Evolutionary conservation across 148 eudicot genomes (phyloP).

Genomic region (Vaccinium macrocarpon): DNA sequence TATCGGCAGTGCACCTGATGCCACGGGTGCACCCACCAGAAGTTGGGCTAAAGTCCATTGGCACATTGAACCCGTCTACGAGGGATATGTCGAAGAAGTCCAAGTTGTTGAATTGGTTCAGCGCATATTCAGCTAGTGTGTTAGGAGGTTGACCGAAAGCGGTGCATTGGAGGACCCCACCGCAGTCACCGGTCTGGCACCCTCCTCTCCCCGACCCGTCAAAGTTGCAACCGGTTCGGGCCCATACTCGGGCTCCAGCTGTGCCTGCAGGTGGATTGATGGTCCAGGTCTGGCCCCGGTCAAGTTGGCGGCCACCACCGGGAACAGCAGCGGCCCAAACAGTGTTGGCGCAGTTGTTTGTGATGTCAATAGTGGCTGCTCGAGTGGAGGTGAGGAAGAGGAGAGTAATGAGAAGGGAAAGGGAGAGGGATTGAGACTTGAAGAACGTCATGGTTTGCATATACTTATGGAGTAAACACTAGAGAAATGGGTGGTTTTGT

Average conservation of each 20-base stretch:
- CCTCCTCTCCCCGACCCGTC: constrained; percentile 30
- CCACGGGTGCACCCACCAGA: constrained; percentile 14
- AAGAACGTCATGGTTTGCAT: neutral
- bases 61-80: constrained; percentile 18
- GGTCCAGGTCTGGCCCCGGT: neutral
- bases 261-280: neutral
- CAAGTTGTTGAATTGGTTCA: constrained; percentile 28
- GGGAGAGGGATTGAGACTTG: neutral
- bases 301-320: neutral
- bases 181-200: constrained; percentile 54
- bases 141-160: constrained; percentile 38
- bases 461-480: neutral
- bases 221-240: constrained; percentile 42
- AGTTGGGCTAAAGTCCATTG: constrained; percentile 30
- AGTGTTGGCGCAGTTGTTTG: neutral
- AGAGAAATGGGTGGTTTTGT: neutral
- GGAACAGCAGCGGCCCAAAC: neutral
- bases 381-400: constrained; percentile 14
- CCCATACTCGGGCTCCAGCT: neutral
- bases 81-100: constrained; percentile 62
- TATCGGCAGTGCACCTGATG: constrained; percentile 14
- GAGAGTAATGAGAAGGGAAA: constrained; percentile 11
- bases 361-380: constrained; percentile 6
- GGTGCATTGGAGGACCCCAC: constrained; percentile 38
- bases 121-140: constrained; percentile 45